Evolutionary conservation across 768 basidiomycete species (phyloP).

Genomic region (Coprinopsis marcescibilis): DNA sequence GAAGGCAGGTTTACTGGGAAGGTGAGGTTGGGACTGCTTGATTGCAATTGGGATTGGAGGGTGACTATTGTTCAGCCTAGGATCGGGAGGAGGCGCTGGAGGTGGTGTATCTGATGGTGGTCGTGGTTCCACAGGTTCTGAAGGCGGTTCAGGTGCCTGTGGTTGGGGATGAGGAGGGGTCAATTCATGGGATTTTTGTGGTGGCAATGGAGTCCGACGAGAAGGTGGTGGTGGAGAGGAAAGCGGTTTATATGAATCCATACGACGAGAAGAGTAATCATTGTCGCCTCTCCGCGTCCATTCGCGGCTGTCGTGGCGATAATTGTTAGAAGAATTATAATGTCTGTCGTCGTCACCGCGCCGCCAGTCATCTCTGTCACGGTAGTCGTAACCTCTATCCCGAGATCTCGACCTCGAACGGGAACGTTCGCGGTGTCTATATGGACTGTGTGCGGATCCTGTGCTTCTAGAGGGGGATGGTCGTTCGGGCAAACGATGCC

Average conservation of each 20-base stretch:
- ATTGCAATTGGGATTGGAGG: slow-evolving; percentile 11
- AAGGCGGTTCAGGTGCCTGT: slow-evolving; percentile 15
- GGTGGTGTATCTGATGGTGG: slow-evolving; percentile 28
- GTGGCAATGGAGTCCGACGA: slow-evolving; percentile 14
- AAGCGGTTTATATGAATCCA: slow-evolving; percentile 18
- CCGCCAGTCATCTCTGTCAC: slow-evolving; percentile 22
- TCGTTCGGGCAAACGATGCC: slow-evolving; percentile 18
- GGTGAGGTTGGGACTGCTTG: background rate
- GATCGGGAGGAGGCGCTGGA: slow-evolving; percentile 19
- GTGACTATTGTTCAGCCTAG: slow-evolving; percentile 17
- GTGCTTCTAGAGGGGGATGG: slow-evolving; percentile 35
- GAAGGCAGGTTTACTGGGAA: background rate
- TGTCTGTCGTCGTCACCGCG: slow-evolving; percentile 17
- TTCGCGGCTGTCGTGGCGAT: slow-evolving; percentile 26
- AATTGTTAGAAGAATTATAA: slow-evolving; percentile 19
- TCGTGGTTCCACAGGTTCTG: slow-evolving; percentile 15
- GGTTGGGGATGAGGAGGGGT: slow-evolving; percentile 18
- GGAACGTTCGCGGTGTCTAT: slow-evolving; percentile 23
- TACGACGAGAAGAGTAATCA: slow-evolving; percentile 18
- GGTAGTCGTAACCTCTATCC: slow-evolving; percentile 24
- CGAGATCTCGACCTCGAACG: slow-evolving; percentile 18
- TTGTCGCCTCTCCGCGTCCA: slow-evolving; percentile 29
- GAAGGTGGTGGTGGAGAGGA: slow-evolving; percentile 17
- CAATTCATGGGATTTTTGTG: slow-evolving; percentile 13
- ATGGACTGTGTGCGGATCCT: slow-evolving; percentile 32